Percentiles rank a stretch among this genome's conserved stretches.
Evolutionary conservation across 2,329 filamentous ascomycete genomes (phyloP).

Genomic region (Coniochaeta sp.): DNA sequence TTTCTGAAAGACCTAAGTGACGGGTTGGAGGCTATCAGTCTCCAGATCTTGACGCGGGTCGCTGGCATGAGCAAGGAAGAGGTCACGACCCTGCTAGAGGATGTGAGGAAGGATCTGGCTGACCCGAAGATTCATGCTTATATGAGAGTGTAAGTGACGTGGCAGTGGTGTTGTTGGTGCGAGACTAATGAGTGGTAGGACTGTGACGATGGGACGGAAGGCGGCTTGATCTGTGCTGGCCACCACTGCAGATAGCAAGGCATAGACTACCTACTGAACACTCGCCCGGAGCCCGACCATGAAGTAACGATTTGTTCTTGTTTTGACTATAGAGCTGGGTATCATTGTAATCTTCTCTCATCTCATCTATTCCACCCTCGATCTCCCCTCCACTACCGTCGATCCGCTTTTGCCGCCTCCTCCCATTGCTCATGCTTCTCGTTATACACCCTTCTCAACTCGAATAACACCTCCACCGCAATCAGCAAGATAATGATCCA

Average conservation of each 20-base stretch:
- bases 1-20: not conserved
- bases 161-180: not conserved
- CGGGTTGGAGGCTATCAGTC: not conserved
- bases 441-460: slow-evolving; percentile 66
- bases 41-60: not conserved
- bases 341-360: not conserved
- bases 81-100: not conserved
- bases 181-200: not conserved
- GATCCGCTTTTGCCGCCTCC: slow-evolving; percentile 7
- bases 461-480: slow-evolving; percentile 84
- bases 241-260: too few species aligned
- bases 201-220: not conserved
- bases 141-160: not conserved
- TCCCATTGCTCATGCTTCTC: slow-evolving; percentile 28
- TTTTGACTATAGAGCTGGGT: slow-evolving; percentile 1
- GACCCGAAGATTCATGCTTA: not conserved
- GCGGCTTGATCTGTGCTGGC: not conserved
- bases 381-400: slow-evolving; percentile 11
- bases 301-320: not conserved
- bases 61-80: not conserved
- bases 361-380: slow-evolving; percentile 9
- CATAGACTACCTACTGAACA: too few species aligned
- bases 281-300: too few species aligned
- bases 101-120: not conserved
- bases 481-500: slow-evolving; percentile 96